Percentiles rank a stretch among this genome's conserved stretches.
phyloP scores from a whole-genome alignment of 495 filamentous ascomycete species.

The Diplogelasinospora grovesii region DNA sequence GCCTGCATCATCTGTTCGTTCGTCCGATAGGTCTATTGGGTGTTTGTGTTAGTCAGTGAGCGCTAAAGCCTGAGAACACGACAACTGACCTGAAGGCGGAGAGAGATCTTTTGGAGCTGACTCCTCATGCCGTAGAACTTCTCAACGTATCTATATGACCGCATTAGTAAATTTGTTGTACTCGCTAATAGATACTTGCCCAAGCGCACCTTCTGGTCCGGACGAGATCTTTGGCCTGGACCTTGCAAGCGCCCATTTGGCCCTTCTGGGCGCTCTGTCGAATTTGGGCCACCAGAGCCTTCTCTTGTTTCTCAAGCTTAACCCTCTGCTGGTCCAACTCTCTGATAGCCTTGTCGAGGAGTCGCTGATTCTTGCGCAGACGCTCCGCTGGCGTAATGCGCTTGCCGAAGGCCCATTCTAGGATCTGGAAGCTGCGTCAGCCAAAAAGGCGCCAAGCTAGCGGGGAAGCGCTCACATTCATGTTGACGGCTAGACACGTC shows the following conservation, averaged over 20 bases:
- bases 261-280: conserved; percentile 97
- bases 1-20: conserved; percentile 99
- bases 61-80: no score
- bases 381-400: conserved; percentile 96
- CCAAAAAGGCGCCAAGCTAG: background rate
- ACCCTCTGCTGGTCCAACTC: conserved; percentile 89
- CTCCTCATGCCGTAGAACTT: conserved; percentile 98
- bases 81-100: conserved; percentile 77
- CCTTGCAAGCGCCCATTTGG: conserved; percentile 91
- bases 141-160: conserved; percentile 68
- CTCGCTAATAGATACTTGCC: no score
- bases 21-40: conserved; percentile 76
- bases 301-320: conserved; percentile 96
- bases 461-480: conserved; percentile 26
- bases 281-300: conserved; percentile 90
- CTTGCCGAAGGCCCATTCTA: conserved; percentile 98
- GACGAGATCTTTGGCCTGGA: conserved; percentile 95
- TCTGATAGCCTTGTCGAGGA: conserved; percentile 92
- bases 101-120: conserved; percentile 88
- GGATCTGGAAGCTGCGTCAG: conserved; percentile 52
- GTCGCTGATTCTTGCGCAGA: conserved; percentile 91
- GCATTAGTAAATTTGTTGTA: no score
- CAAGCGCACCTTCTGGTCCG: conserved; percentile 73
- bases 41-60: conserved; percentile 9
- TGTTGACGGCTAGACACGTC: no score